These are phyloP conservation scores for Entoloma clypeatum DNA, from an alignment of 1,284 basidiomycete genomes.

Conservation along the genomic window DNA sequence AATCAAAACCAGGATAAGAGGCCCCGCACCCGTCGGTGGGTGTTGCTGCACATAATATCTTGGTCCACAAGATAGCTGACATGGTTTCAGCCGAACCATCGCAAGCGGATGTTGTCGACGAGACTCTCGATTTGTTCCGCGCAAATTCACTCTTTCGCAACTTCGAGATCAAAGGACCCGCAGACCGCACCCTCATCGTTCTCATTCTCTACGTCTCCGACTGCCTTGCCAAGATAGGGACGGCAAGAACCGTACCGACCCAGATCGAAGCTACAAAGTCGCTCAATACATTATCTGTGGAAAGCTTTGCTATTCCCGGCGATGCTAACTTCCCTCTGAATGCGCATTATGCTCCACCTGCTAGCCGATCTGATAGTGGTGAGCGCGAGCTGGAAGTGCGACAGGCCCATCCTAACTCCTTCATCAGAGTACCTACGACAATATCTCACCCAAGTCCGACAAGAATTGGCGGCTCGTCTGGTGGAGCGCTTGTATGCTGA, in stretches of 20 bases:
- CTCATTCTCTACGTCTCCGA: constrained; percentile 98
- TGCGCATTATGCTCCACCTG: constrained; percentile 84
- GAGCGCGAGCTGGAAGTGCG: constrained; percentile 26
- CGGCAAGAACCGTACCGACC: constrained; percentile 58
- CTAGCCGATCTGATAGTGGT: constrained; percentile 82
- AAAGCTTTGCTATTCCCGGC: constrained; percentile 91
- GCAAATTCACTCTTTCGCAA: constrained; percentile 99
- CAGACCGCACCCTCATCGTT: constrained; percentile 95
- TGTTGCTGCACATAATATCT: constrained; percentile 17
- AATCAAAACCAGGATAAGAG: constrained; percentile 87
- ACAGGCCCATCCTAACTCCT: constrained; percentile 10
- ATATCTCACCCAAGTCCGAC: constrained; percentile 90
- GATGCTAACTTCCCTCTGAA: constrained; percentile 96
- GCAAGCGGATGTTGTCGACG: constrained; percentile 90
- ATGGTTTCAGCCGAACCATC: constrained; percentile 74
- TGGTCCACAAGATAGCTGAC: no score
- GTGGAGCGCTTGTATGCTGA: constrained; percentile 88
- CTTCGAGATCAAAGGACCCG: constrained; percentile 99
- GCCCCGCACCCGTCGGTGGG: constrained; percentile 84
- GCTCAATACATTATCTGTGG: constrained; percentile 89
- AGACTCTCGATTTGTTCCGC: constrained; percentile 95
- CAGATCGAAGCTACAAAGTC: constrained; percentile 88
- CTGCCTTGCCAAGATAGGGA: constrained; percentile 87
- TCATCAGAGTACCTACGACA: constrained; percentile 77
- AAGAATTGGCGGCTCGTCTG: constrained; percentile 85